Evolutionary conservation across 306 rosid species (phyloP).

Genomic region (Castanea crenata): DNA sequence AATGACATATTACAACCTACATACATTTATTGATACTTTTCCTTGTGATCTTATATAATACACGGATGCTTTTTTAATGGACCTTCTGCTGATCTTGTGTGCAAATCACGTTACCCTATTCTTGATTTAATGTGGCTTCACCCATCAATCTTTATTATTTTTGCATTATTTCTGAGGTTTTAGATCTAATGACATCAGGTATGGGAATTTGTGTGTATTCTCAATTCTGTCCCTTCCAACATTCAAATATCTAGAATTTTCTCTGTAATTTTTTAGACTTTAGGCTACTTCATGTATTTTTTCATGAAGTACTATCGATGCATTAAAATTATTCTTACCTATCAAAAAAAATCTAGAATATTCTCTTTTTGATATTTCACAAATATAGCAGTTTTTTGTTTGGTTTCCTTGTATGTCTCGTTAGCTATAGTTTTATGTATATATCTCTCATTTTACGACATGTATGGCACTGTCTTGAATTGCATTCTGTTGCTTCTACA

Average conservation of each 20-base stretch:
- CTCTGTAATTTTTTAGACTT: background rate
- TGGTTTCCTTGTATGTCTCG: background rate
- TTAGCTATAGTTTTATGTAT: background rate
- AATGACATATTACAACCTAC: background rate
- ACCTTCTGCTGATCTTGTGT: background rate
- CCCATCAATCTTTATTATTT: background rate
- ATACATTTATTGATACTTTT: background rate
- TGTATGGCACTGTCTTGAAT: background rate
- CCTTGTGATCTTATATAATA: background rate
- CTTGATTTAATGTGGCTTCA: background rate
- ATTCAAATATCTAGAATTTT: background rate
- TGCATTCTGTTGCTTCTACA: conserved; percentile 35
- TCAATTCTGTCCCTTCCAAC: background rate
- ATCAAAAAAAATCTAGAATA: background rate
- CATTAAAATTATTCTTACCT: too few species aligned
- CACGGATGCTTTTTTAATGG: background rate
- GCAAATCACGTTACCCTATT: background rate
- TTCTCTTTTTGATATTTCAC: background rate
- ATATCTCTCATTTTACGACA: background rate
- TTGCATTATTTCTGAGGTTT: background rate
- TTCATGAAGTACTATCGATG: too few species aligned
- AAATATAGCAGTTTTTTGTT: background rate
- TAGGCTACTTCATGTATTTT: too few species aligned
- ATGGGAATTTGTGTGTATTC: background rate
- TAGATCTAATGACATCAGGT: background rate